Percentiles rank a stretch among this genome's conserved stretches.
Conservation (phyloP, 1,284 basidiomycete species). For the Sphaerobolus stellatus region DNA sequence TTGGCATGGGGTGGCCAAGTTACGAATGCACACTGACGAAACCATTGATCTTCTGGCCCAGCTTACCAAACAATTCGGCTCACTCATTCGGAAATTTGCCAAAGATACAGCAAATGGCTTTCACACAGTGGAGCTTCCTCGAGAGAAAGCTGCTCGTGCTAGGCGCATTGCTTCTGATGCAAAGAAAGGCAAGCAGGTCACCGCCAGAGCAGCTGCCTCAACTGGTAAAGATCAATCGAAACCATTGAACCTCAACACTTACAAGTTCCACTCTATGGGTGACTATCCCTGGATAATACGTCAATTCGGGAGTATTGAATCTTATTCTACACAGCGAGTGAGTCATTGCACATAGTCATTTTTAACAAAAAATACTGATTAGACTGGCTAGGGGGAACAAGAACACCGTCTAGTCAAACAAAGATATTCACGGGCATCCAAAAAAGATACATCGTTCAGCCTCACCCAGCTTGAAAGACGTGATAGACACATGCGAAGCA, state of each 20-base stretch:
- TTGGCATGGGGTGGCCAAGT: conserved; percentile 37
- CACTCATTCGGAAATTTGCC: conserved; percentile 22
- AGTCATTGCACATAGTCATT: conserved; percentile 19
- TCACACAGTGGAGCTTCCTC: conserved; percentile 25
- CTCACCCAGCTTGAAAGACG: conserved; percentile 27
- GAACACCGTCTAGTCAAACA: conserved; percentile 35
- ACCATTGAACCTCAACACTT: conserved; percentile 23
- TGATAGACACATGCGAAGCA: conserved; percentile 10
- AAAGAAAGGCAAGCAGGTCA: not conserved
- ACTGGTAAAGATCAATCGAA: conserved; percentile 1
- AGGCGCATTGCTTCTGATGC: conserved; percentile 13
- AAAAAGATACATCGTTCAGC: conserved; percentile 22
- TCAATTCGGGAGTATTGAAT: conserved; percentile 35
- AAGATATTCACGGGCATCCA: conserved; percentile 34
- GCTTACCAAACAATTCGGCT: conserved; percentile 23
- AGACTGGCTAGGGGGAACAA: conserved; percentile 28
- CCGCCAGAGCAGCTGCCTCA: not conserved
- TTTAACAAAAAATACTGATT: conserved; percentile 16
- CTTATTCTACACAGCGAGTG: conserved; percentile 34
- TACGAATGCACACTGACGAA: conserved; percentile 30
- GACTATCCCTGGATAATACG: conserved; percentile 32
- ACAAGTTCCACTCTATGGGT: conserved; percentile 34
- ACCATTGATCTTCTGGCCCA: conserved; percentile 25
- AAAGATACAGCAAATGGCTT: conserved; percentile 20
- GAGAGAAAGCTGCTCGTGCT: conserved; percentile 22